Evolutionary conservation across 805 yeast genomes (phyloP), one percentile per base, ranked within the genome.

Genomic region (Jamesozyma jinghongensis): DNA sequence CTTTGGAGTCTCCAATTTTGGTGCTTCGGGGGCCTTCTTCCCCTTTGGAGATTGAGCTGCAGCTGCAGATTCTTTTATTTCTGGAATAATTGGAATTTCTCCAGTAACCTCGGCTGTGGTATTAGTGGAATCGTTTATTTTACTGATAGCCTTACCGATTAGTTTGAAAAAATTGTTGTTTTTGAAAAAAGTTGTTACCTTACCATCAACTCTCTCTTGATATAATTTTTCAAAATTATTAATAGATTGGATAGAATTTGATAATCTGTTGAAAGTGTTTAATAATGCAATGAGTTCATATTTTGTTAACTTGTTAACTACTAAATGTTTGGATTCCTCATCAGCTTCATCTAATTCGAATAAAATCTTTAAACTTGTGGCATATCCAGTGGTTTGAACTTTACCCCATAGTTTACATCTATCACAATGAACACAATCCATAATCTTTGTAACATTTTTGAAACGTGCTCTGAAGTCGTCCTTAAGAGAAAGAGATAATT

Each of bases 401-500:
- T 92, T 92, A 8, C 98, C 98, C 99, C 99, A 92, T 63, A 92
- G 69, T 54, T 97, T 75, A 62, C 99, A 92, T 57, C 97, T 73
- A 59, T 92, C 98, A 68, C 99, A 92, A 30, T 95, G 97, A 32
- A 92, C 97, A 67, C 99, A 92, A 61, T 90, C 96, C 97, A 92
- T 92, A 34, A 92, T 77, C 38, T 85, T 81, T 17, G 94, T 80
- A 19, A 92, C 94, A 58, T 92, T 92, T 56, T 78, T 80, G 62
- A 92, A 94, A 39, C 94, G 80, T 30, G 74, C 63, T 46, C 90
- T 74, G 66, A 92, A 88, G 53, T 92, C 97, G 47, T 81, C 80
- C 54, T 92, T 92, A 43, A 90, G 70, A 2, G 61, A 65, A 3
- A 59, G 53, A 40, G 56, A 56, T n/a, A 59, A 52, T 29, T 72